phyloP scores from a whole-genome alignment of 495 filamentous ascomycete genomes.

The Annulohypoxylon bovei region DNA sequence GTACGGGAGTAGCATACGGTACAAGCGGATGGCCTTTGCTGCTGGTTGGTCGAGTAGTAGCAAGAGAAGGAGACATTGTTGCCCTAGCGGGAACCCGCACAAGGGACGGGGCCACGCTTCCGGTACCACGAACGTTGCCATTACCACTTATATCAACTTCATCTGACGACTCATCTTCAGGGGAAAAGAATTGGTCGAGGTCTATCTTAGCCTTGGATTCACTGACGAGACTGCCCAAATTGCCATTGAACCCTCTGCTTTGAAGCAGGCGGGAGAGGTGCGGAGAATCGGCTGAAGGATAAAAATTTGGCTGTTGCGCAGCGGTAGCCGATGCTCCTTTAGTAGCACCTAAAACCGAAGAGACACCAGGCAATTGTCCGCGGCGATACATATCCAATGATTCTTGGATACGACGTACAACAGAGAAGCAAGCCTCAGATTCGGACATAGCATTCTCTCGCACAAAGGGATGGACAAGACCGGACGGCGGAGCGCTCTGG shows the following conservation, averaged over 20 bases:
- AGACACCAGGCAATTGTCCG: constrained; percentile 57
- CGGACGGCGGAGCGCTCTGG: constrained; percentile 48
- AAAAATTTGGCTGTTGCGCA: constrained; percentile 50
- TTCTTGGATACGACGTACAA: constrained; percentile 57
- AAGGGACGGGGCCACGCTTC: constrained; percentile 48
- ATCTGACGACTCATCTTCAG: constrained; percentile 59
- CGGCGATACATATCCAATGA: constrained; percentile 57
- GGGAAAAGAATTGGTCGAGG: constrained; percentile 58
- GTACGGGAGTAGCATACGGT: constrained; percentile 50
- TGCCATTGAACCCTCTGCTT: constrained; percentile 68
- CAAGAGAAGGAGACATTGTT: constrained; percentile 61
- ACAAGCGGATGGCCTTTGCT: constrained; percentile 61
- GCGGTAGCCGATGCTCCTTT: constrained; percentile 12
- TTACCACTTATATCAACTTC: constrained; percentile 51
- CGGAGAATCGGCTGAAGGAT: constrained; percentile 74
- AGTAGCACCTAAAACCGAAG: constrained; percentile 50
- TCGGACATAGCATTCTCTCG: constrained; percentile 66
- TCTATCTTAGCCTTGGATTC: constrained; percentile 67
- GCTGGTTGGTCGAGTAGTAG: constrained; percentile 61
- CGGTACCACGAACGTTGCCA: constrained; percentile 17
- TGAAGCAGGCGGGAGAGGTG: constrained; percentile 78
- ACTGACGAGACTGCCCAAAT: constrained; percentile 68
- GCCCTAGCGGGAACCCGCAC: constrained; percentile 68
- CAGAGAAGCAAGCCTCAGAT: constrained; percentile 61
- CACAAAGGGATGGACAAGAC: constrained; percentile 76